phyloP scores from a whole-genome alignment of 208 protist genomes.

The Chromosphaera perkinsii region DNA sequence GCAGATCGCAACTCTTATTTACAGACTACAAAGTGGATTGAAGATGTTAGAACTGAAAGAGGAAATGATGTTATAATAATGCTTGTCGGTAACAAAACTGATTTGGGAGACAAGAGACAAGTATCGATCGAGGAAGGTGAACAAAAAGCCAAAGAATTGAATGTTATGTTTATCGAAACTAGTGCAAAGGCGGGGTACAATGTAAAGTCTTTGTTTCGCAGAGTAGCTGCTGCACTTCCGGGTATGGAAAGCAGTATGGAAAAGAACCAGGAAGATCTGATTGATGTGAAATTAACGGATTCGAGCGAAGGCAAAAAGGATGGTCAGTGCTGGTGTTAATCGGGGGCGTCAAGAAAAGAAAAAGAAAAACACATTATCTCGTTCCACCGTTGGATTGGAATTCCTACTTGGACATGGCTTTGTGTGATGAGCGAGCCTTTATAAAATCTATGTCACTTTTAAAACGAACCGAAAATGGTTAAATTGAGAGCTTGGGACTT shows the following conservation, averaged over 20 bases:
- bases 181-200: slow-evolving; percentile 75
- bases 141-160: slow-evolving; percentile 76
- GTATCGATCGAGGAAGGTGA: slow-evolving; percentile 75
- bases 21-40: slow-evolving; percentile 87
- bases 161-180: slow-evolving; percentile 87
- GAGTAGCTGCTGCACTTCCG: slow-evolving; percentile 52
- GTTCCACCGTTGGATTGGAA: no score
- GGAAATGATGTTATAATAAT: slow-evolving; percentile 86
- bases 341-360: no score
- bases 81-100: slow-evolving; percentile 94
- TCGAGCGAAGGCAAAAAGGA: no score
- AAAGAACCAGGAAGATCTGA: not conserved
- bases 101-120: slow-evolving; percentile 73
- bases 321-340: no score
- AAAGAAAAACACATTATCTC: no score
- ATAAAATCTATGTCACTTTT: no score
- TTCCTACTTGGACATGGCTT: no score
- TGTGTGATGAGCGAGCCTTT: no score
- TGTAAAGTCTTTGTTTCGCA: slow-evolving; percentile 47
- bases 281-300: not conserved
- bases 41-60: slow-evolving; percentile 89
- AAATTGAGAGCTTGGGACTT: no score
- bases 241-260: slow-evolving; percentile 41
- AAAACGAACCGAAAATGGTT: no score
- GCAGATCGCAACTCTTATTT: slow-evolving; percentile 78